A percentile compares a stretch with the other conserved stretches of the same genome.
phyloP scores from a whole-genome alignment of 106 monocot species.

The Phalaenopsis aphrodite region DNA sequence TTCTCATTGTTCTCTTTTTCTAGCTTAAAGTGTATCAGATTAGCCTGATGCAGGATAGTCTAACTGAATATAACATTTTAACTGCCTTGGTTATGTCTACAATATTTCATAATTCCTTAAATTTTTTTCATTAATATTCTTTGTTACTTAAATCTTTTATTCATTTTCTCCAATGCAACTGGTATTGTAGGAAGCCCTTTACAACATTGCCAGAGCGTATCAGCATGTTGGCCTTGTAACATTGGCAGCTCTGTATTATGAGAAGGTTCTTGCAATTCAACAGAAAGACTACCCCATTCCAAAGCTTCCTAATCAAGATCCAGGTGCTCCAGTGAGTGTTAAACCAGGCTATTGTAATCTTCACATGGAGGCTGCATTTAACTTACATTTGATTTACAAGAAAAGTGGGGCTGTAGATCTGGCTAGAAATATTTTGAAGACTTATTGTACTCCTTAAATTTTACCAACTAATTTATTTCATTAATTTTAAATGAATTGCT shows the following conservation, averaged over 20 bases:
- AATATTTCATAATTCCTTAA: no score
- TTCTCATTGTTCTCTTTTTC: no score
- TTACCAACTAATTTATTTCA: not conserved
- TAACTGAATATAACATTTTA: no score
- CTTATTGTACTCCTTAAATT: slow-evolving; percentile 40
- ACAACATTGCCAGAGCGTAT: slow-evolving; percentile 84
- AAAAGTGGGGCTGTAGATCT: slow-evolving; percentile 90
- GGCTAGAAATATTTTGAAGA: slow-evolving; percentile 71
- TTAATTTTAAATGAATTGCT: not conserved
- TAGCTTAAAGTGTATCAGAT: no score
- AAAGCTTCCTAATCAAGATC: slow-evolving; percentile 47
- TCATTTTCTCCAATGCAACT: not conserved
- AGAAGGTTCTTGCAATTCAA: slow-evolving; percentile 61
- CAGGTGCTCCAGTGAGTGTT: slow-evolving; percentile 9
- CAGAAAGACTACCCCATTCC: slow-evolving; percentile 68
- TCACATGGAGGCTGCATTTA: slow-evolving; percentile 81
- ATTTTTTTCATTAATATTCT: no score
- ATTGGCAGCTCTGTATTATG: slow-evolving; percentile 71
- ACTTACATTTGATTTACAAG: slow-evolving; percentile 92
- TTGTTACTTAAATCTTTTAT: not conserved
- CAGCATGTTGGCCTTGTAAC: slow-evolving; percentile 88
- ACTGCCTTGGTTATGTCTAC: no score
- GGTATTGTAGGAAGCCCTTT: slow-evolving; percentile 68
- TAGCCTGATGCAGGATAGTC: no score
- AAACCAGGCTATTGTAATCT: slow-evolving; percentile 66